These are phyloP conservation scores for Silene noctiflora DNA, from an alignment of 179 eudicot genomes.

Conservation along the genomic window DNA sequence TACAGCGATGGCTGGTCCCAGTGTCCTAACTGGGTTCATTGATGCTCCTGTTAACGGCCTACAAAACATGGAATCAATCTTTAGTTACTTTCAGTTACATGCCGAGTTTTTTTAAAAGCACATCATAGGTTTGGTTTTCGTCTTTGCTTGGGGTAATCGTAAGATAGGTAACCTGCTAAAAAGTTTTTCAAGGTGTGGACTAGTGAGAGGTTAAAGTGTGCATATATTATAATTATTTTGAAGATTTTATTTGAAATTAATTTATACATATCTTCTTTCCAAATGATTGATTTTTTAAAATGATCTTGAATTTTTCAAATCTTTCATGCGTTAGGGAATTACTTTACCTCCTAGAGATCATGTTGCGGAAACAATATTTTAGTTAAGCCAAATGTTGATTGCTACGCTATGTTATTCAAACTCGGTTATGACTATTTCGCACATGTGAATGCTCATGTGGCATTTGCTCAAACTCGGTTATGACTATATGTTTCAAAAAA, in stretches of 20 bases:
- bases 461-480: background rate
- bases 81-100: background rate
- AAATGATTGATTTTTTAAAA: background rate
- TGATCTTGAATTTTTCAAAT: background rate
- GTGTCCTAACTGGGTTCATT: constrained; percentile 91
- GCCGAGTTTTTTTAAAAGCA: background rate
- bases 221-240: background rate
- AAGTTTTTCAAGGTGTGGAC: no score
- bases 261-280: background rate
- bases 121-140: background rate
- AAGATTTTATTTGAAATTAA: no score
- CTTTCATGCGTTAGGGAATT: background rate
- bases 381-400: background rate
- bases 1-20: constrained; percentile 93
- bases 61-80: constrained; percentile 10
- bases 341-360: background rate
- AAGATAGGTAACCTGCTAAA: background rate
- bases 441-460: background rate
- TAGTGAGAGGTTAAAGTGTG: no score
- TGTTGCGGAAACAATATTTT: background rate
- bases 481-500: background rate
- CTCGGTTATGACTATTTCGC: background rate
- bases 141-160: background rate
- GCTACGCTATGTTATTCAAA: background rate
- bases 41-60: constrained; percentile 75